Percentiles rank a stretch among this genome's conserved stretches.
These are phyloP conservation scores for Sequoia sempervirens DNA, from an alignment of 75 land plant genomes.

Conservation along the genomic window DNA sequence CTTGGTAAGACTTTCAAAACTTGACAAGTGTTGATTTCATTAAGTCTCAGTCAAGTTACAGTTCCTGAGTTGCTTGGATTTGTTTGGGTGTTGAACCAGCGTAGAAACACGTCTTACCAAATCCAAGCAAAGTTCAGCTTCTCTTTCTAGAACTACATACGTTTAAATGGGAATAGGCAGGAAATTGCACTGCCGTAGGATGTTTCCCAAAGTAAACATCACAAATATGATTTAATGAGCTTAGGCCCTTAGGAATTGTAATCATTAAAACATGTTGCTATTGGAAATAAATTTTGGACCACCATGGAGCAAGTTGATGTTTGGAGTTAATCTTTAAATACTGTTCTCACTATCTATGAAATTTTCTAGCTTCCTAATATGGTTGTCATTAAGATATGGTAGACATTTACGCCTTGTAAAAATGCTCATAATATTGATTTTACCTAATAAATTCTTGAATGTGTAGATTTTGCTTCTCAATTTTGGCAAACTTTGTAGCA, in stretches of 20 bases:
- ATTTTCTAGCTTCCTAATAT: background rate
- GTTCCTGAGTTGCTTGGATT: background rate
- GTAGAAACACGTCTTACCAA: background rate
- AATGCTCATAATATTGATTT: background rate
- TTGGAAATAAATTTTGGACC: background rate
- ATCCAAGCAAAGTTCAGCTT: background rate
- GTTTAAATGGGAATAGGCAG: background rate
- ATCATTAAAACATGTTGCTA: background rate
- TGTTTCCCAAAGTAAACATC: background rate
- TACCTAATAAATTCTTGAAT: background rate
- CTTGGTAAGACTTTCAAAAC: background rate
- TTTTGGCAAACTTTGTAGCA: background rate
- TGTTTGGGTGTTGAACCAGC: background rate
- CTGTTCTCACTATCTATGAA: background rate
- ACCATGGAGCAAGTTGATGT: background rate
- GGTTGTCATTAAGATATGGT: background rate
- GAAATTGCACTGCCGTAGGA: background rate
- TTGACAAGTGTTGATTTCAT: too few relatives aligned
- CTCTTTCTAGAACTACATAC: background rate
- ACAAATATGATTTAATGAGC: background rate
- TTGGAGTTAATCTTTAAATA: background rate
- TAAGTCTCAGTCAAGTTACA: background rate
- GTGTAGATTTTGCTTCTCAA: background rate
- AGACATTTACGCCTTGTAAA: background rate
- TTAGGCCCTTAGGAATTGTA: background rate